These are phyloP conservation scores for Entonaema liquescens DNA, from an alignment of 495 filamentous ascomycete species.

Conservation along the genomic window DNA sequence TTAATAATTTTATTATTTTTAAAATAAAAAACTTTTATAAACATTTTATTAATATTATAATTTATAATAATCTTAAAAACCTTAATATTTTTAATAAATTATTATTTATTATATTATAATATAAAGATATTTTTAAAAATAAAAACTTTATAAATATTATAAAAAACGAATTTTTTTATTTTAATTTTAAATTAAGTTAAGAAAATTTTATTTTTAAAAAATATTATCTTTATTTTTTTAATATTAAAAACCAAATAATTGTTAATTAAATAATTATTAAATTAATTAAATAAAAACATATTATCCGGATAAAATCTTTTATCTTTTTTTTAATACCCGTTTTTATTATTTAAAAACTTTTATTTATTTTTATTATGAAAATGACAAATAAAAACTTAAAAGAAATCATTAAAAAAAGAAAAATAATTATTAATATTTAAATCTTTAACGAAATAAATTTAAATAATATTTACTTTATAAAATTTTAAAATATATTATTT, in stretches of 20 bases:
- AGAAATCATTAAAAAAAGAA: background rate
- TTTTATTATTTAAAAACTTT: background rate
- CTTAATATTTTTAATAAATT: background rate
- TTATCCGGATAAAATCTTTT: background rate
- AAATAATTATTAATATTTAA: constrained; percentile 1
- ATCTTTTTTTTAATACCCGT: background rate
- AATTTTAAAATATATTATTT: constrained; percentile 2
- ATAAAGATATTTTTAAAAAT: constrained; percentile 1
- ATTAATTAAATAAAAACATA: background rate
- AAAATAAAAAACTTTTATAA: background rate
- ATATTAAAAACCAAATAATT: background rate
- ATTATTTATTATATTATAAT: background rate
- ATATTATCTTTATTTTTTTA: background rate
- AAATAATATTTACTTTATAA: constrained; percentile 11
- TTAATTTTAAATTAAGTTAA: constrained; percentile 1
- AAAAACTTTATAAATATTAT: background rate
- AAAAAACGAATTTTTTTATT: background rate
- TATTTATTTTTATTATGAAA: background rate
- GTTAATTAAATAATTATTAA: background rate
- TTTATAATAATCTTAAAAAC: constrained; percentile 5
- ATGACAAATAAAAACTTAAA: background rate
- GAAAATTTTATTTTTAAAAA: background rate
- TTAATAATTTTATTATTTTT: background rate
- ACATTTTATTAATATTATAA: background rate
- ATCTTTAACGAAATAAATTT: constrained; percentile 2